A percentile compares a stretch with the other conserved stretches of the same genome.
Evolutionary conservation across 225 moss, liverwort and hornwort species (phyloP).

Genomic region (Physcomitrium patens): DNA sequence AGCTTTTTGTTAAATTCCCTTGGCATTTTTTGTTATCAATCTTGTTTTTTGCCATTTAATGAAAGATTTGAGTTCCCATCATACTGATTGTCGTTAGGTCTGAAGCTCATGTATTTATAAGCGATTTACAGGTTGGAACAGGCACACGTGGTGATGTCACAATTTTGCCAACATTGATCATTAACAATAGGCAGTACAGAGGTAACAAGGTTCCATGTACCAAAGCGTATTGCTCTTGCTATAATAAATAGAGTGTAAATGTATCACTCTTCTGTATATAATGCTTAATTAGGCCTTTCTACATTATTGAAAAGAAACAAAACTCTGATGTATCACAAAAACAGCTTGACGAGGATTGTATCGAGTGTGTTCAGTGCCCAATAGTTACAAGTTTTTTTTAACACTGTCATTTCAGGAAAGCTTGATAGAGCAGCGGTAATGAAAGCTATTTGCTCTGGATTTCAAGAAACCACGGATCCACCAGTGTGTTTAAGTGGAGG

Average conservation of each 20-base stretch:
- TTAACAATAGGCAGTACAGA: constrained; percentile 69
- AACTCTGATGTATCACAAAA: background rate
- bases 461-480: constrained; percentile 72
- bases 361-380: background rate
- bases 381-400: background rate
- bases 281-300: no score
- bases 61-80: background rate
- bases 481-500: constrained; percentile 67
- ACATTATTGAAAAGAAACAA: background rate
- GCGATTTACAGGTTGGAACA: constrained; percentile 43
- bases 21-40: no score
- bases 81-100: background rate
- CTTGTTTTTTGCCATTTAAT: no score
- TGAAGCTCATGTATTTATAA: background rate
- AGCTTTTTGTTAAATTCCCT: no score
- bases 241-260: no score
- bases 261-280: no score
- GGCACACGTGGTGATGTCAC: constrained; percentile 75
- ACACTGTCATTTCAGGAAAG: constrained; percentile 46
- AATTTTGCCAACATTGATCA: constrained; percentile 75
- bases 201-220: constrained; percentile 19
- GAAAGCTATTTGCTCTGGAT: constrained; percentile 71
- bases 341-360: background rate
- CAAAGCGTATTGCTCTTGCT: no score
- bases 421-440: constrained; percentile 79